These are phyloP conservation scores for Biancaea sappan DNA, from an alignment of 306 rosid species.

Conservation along the genomic window DNA sequence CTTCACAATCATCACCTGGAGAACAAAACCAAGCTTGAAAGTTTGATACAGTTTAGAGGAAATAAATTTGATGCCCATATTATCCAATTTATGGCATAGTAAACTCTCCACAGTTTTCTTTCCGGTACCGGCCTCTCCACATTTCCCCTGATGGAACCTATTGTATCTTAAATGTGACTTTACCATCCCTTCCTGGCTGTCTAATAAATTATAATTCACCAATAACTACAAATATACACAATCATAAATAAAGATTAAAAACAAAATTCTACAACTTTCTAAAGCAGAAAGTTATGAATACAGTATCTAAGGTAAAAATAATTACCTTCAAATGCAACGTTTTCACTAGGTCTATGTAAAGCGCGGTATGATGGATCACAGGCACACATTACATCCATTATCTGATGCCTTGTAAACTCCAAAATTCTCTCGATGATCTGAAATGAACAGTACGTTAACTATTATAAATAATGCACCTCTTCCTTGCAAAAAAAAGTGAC, in stretches of 20 bases:
- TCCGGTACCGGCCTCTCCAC: neutral
- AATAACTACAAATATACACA: conserved; percentile 1
- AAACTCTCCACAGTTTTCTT: neutral
- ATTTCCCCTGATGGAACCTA: conserved; percentile 15
- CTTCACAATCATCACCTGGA: conserved; percentile 81
- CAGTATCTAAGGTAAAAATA: conserved; percentile 15
- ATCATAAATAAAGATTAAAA: neutral
- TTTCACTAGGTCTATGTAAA: conserved; percentile 82
- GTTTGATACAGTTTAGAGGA: conserved; percentile 30
- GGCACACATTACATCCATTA: conserved; percentile 93
- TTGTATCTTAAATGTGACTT: conserved; percentile 5
- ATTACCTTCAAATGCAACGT: conserved; percentile 76
- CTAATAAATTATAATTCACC: conserved; percentile 22
- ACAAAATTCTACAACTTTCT: neutral
- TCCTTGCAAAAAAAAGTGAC: conserved; percentile 14
- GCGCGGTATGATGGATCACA: conserved; percentile 93
- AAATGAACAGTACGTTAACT: conserved; percentile 21
- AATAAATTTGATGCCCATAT: neutral
- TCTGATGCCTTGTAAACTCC: conserved; percentile 90
- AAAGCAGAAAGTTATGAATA: conserved; percentile 1
- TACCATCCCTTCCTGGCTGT: conserved; percentile 13
- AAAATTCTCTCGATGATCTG: conserved; percentile 96
- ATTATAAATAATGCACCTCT: too few species aligned
- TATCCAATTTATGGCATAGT: too few species aligned
- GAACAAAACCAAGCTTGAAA: conserved; percentile 19